Conservation (phyloP, 108 stramenopile species). For the Discostella stelligeroides region DNA sequence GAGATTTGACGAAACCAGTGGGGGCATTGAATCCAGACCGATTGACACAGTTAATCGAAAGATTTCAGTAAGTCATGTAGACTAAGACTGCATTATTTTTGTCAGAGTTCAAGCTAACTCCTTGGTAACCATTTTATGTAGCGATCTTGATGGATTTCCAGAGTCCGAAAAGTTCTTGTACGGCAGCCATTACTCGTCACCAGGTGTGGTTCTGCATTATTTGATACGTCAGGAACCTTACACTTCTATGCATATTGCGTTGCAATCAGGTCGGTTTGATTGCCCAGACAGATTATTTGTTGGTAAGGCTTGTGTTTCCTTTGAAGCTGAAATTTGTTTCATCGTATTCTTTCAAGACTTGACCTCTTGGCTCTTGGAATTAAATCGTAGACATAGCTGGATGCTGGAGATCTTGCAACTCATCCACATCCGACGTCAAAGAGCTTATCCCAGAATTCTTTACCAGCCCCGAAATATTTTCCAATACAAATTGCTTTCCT, state of each 20-base stretch:
- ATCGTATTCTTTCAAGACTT: background rate
- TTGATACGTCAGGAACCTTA: slow-evolving; percentile 88
- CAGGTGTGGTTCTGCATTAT: slow-evolving; percentile 91
- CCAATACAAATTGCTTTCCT: slow-evolving; percentile 86
- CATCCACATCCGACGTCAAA: slow-evolving; percentile 88
- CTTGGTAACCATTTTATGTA: slow-evolving; percentile 3
- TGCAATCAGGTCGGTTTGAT: slow-evolving; percentile 96
- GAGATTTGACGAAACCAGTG: slow-evolving; percentile 94
- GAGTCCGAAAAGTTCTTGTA: slow-evolving; percentile 87
- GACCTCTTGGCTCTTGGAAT: background rate
- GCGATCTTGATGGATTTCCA: slow-evolving; percentile 79
- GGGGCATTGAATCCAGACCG: slow-evolving; percentile 88
- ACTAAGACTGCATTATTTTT: too few species aligned
- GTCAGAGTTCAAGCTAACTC: too few species aligned
- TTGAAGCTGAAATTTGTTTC: background rate
- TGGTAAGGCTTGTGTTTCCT: slow-evolving; percentile 15
- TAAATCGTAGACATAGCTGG: slow-evolving; percentile 55
- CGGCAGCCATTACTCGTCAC: slow-evolving; percentile 95
- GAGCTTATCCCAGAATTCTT: slow-evolving; percentile 96
- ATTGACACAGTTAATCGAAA: slow-evolving; percentile 67
- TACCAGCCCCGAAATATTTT: slow-evolving; percentile 85
- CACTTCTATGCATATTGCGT: slow-evolving; percentile 85
- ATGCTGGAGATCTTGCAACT: slow-evolving; percentile 77
- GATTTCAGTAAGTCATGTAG: slow-evolving; percentile 62
- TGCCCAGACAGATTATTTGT: slow-evolving; percentile 95